Evolutionary conservation across 805 yeast species (phyloP).

Genomic region (Myxozyma mucilagina): DNA sequence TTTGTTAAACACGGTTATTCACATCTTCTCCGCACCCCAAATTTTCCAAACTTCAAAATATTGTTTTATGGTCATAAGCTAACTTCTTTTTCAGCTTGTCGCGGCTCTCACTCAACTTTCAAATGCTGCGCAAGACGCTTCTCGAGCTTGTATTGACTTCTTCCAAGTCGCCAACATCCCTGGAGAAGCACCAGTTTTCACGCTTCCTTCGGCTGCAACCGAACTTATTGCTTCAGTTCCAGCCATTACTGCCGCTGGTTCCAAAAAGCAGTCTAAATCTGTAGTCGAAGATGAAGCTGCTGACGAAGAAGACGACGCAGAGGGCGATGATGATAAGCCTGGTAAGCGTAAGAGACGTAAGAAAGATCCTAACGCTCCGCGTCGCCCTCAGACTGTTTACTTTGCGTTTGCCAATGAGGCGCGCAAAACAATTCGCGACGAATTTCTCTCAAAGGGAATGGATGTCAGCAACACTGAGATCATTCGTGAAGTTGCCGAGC

Average conservation of each 20-base stretch:
- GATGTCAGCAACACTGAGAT: constrained; percentile 67
- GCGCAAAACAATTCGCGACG: constrained; percentile 69
- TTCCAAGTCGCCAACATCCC: constrained; percentile 30
- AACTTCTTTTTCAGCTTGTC: constrained; percentile 22
- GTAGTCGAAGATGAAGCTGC: constrained; percentile 14
- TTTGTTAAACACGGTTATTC: too few species aligned
- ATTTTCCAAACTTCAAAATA: too few species aligned
- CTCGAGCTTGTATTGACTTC: constrained; percentile 29
- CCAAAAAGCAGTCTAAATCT: constrained; percentile 1
- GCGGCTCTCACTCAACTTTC: constrained; percentile 31
- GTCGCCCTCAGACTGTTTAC: constrained; percentile 87
- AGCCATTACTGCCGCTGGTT: constrained; percentile 28
- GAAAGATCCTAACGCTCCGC: constrained; percentile 93
- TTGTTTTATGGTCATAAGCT: too few species aligned
- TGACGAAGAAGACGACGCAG: constrained; percentile 30
- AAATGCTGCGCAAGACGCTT: constrained; percentile 27
- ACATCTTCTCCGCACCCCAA: too few species aligned
- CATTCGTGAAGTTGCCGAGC: constrained; percentile 72
- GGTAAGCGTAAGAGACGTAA: constrained; percentile 47
- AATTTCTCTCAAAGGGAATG: constrained; percentile 58
- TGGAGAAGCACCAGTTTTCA: constrained; percentile 40
- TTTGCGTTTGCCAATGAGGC: constrained; percentile 74
- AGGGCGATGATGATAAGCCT: constrained; percentile 37
- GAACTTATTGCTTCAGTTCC: constrained; percentile 6
- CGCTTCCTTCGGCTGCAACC: constrained; percentile 34